phyloP scores from a whole-genome alignment of 2,329 filamentous ascomycete genomes.

The Aspergillus novoparasiticus region DNA sequence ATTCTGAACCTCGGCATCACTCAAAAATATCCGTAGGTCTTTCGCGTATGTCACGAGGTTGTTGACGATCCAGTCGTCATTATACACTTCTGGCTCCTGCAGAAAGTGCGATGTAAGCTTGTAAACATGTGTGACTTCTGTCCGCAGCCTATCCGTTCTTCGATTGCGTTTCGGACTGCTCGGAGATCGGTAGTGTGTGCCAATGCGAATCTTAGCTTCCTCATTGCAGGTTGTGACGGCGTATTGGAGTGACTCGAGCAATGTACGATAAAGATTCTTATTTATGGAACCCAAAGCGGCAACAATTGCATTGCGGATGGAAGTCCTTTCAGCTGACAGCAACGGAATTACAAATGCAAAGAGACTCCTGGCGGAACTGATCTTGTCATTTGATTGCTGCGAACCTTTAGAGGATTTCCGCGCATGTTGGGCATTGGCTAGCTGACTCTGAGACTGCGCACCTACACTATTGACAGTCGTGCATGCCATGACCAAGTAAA shows the following conservation, averaged over 20 bases:
- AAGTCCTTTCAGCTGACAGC: constrained; percentile 74
- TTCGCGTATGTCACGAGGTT: constrained; percentile 89
- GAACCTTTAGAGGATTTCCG: constrained; percentile 75
- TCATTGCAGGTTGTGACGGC: constrained; percentile 85
- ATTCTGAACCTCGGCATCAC: constrained; percentile 90
- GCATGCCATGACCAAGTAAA: constrained; percentile 96
- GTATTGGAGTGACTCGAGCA: constrained; percentile 86
- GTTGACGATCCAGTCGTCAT: constrained; percentile 86
- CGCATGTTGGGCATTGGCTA: constrained; percentile 70
- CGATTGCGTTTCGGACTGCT: constrained; percentile 81
- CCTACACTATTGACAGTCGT: constrained; percentile 88
- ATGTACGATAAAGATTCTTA: constrained; percentile 84
- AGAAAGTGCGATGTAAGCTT: constrained; percentile 91
- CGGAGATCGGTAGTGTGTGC: constrained; percentile 74
- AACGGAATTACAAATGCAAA: constrained; percentile 92
- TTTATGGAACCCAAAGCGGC: constrained; percentile 93
- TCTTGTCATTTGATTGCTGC: constrained; percentile 70
- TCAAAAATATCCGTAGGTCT: constrained; percentile 90
- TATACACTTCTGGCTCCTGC: constrained; percentile 73
- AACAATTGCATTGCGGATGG: constrained; percentile 87
- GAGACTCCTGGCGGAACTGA: constrained; percentile 82
- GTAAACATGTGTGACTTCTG: constrained; percentile 95
- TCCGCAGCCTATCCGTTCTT: constrained; percentile 82
- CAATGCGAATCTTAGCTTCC: constrained; percentile 79
- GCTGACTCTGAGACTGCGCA: constrained; percentile 60